Conservation (phyloP, 306 rosid genomes). For the Quercus glauca region DNA sequence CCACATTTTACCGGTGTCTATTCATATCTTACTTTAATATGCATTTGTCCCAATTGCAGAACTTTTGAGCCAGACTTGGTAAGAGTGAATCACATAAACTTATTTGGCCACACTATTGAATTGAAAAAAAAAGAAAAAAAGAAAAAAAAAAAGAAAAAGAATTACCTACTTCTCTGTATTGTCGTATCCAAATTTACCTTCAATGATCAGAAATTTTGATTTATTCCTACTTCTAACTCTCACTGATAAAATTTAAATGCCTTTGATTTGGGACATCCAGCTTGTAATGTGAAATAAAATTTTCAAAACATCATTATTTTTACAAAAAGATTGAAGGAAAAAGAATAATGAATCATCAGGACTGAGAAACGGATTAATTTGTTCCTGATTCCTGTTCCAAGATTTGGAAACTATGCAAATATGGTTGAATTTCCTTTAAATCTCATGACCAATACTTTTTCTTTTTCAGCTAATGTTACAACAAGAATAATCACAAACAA, state of each 20-base stretch:
- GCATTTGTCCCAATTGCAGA: no score
- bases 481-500: constrained; percentile 23
- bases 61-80: no score
- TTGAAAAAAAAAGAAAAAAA: no score
- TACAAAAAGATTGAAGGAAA: not conserved
- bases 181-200: not conserved
- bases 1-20: no score
- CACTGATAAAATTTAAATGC: no score
- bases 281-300: not conserved
- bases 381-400: not conserved
- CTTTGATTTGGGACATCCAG: not conserved
- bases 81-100: not conserved
- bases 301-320: not conserved
- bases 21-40: no score
- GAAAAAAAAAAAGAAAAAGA: no score
- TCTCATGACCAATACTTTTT: not conserved
- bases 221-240: not conserved
- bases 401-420: not conserved
- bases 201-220: not conserved
- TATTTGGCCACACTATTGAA: not conserved
- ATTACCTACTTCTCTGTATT: no score
- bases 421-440: constrained; percentile 18
- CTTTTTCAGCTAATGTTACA: constrained; percentile 39
- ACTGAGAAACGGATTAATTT: not conserved
- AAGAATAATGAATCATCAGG: constrained; percentile 18